Conservation (phyloP, 768 basidiomycete species). For the Kwoniella heveanensis region DNA sequence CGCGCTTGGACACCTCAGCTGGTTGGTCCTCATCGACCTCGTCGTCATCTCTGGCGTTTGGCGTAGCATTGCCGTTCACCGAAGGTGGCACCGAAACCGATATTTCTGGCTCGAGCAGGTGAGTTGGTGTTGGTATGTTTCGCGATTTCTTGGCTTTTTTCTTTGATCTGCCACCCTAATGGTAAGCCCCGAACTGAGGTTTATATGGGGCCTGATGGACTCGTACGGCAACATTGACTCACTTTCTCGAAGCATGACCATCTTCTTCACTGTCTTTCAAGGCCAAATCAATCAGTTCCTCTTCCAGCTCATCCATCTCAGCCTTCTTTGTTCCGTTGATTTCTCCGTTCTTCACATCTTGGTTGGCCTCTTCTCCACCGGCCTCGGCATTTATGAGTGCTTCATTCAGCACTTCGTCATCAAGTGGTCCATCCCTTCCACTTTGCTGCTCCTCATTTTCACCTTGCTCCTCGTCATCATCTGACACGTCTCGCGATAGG, state of each 20-base stretch:
- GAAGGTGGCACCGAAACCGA: conserved; percentile 11
- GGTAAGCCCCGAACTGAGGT: too few relatives aligned
- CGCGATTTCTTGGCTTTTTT: conserved; percentile 21
- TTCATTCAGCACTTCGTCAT: background rate
- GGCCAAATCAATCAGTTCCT: conserved; percentile 15
- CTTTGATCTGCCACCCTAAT: conserved; percentile 1
- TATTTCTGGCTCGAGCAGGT: conserved; percentile 4
- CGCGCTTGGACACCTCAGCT: conserved; percentile 67
- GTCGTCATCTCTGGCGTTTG: conserved; percentile 35
- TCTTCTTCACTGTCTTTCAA: conserved; percentile 23
- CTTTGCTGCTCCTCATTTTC: conserved; percentile 22
- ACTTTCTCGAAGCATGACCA: conserved; percentile 16
- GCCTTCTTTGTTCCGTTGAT: conserved; percentile 1
- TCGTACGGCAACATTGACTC: background rate
- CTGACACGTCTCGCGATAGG: conserved; percentile 14
- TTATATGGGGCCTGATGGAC: background rate
- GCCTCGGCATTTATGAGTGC: too few relatives aligned
- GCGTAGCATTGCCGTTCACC: conserved; percentile 23
- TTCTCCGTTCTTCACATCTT: background rate
- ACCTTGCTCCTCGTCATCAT: conserved; percentile 31
- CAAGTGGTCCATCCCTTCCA: conserved; percentile 21
- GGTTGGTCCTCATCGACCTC: conserved; percentile 5
- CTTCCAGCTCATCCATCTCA: conserved; percentile 14
- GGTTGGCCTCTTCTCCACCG: too few relatives aligned
- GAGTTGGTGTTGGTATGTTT: conserved; percentile 10